Base-by-base conservation (phyloP, 2,329 filamentous ascomycete species). In the Cadophora gregata region DNA sequence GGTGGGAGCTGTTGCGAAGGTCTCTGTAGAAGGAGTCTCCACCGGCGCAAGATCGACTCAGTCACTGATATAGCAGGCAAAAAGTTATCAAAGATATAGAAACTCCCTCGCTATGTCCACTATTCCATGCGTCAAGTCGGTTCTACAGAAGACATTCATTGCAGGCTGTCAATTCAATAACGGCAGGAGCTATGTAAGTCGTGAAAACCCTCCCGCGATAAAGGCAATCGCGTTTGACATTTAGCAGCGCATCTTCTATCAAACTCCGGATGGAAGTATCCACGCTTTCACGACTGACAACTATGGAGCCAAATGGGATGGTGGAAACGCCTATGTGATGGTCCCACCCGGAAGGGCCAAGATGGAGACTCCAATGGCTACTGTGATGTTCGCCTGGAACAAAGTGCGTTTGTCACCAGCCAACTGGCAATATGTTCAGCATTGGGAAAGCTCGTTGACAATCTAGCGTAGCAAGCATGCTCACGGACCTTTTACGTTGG, bases 101-200 rank as follows among this genome's bases (percentile, higher is more conserved):
- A n/a, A 6, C 31, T 33, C 5, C 5, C n/a, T 48, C 45, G 45
- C n/a, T 10, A 48, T 48, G 45, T 48, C 45, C 9, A 48, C 45
- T 5, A 48, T 48, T 48, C 45, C 45, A 48, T n/a, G n/a, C 2
- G 45, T 48, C n/a, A 48, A 48, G 45, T 21, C 45, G 1, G 45
- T 48, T 4, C 45, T 48, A 9, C 45, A 24, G 8, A 48, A 48
- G 9, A 48, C 45, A 4, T 48, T 21, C 45, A 48, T 48, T n/a
- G 45, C 45, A 3, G 45, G 45, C 21, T 48, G 45, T 48, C 45
- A 48, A 7, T 48, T 48, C 45, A 48, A 48, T n/a, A 48, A 48
- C n/a, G 45, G 45, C n/a, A 48, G 45, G n/a, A 48, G 45, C n/a
- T 48, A 48, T 24, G 45, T 48, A 24, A 48, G 45, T n/a, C n/a